A percentile compares a stretch with the other conserved stretches of the same genome.
Evolutionary conservation across 1,284 basidiomycete genomes (phyloP).

Genomic region (Mrakiaceae sp.): DNA sequence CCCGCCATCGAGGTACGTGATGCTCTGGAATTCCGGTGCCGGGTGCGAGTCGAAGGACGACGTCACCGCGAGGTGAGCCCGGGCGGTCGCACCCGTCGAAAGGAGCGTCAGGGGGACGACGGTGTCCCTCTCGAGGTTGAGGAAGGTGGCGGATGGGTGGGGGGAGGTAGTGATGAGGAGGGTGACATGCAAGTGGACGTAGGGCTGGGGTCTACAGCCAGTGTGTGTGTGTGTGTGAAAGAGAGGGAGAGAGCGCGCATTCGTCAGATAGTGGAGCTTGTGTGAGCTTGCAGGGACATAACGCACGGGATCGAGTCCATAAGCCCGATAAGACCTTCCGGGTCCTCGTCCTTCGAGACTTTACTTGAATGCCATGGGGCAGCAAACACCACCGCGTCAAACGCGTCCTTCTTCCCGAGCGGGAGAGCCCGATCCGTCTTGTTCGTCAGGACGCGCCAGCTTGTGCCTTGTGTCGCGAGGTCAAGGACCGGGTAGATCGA

Average conservation of each 20-base stretch:
- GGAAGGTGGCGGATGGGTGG: conserved; percentile 55
- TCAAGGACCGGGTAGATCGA: conserved; percentile 18
- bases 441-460: conserved; percentile 8
- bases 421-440: conserved; percentile 7
- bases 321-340: background rate
- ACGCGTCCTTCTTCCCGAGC: conserved; percentile 15
- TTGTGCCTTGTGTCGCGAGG: conserved; percentile 21
- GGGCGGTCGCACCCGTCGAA: conserved; percentile 45
- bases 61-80: background rate
- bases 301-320: conserved; percentile 3
- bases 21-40: conserved; percentile 71
- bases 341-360: background rate
- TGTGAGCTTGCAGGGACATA: background rate
- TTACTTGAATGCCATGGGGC: conserved; percentile 22
- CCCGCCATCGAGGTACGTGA: conserved; percentile 58
- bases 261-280: background rate
- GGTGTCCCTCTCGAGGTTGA: conserved; percentile 44
- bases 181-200: conserved; percentile 79
- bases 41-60: conserved; percentile 37
- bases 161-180: conserved; percentile 65
- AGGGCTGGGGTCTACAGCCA: conserved; percentile 43
- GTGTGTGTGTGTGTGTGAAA: conserved; percentile 39
- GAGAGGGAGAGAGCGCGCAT: background rate
- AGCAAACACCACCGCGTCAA: conserved; percentile 33
- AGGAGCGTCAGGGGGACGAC: conserved; percentile 56